phyloP scores from a whole-genome alignment of 306 rosid genomes.

The Casuarina glauca region DNA sequence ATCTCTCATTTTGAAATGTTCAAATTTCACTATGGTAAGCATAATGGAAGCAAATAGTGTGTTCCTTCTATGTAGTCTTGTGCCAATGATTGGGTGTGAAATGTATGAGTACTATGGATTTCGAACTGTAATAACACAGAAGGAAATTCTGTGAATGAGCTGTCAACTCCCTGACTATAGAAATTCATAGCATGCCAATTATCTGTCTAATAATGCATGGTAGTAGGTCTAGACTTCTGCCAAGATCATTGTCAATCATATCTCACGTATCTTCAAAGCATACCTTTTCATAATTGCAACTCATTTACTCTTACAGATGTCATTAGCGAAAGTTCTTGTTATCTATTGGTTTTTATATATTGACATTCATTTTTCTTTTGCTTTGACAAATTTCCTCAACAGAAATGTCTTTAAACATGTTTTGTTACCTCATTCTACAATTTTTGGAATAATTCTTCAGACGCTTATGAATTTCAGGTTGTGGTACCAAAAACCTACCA shows the following conservation, averaged over 20 bases:
- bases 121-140: not conserved
- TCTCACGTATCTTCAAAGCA: not conserved
- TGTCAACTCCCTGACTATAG: not conserved
- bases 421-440: constrained; percentile 9
- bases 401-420: not conserved
- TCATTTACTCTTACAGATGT: not conserved
- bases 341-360: not conserved
- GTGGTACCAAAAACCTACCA: constrained; percentile 85
- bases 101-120: not conserved
- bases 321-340: not conserved
- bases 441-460: constrained; percentile 30
- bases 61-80: not conserved
- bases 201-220: not conserved
- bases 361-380: not conserved
- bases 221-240: not conserved
- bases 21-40: not conserved
- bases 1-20: not conserved
- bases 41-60: not conserved
- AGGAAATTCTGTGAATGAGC: not conserved
- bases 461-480: constrained; percentile 54
- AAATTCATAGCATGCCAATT: not conserved
- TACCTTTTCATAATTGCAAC: not conserved
- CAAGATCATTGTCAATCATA: not conserved
- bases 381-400: not conserved
- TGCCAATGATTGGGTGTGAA: not conserved